Evolutionary conservation across 2,329 filamentous ascomycete genomes (phyloP).

Genomic region (Aspergillus fumigatus): DNA sequence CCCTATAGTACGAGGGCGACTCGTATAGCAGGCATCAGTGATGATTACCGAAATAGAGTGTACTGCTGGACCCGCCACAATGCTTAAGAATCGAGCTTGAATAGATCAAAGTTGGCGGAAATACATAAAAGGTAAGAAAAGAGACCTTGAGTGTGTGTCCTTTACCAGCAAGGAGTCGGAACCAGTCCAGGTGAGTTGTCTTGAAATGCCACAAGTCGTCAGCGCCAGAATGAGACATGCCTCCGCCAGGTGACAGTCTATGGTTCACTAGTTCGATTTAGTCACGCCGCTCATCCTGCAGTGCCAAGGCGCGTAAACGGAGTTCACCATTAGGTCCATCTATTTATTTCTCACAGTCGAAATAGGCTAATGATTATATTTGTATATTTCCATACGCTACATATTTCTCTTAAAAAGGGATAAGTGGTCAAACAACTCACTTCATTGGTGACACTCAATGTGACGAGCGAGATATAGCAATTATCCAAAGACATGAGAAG

Average conservation of each 20-base stretch:
- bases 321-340: background rate
- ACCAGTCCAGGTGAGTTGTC: constrained; percentile 15
- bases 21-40: constrained; percentile 5
- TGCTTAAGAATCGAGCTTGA: background rate
- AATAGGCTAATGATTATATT: background rate
- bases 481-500: background rate
- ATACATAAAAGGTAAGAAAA: background rate
- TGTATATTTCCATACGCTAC: background rate
- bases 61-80: background rate
- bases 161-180: constrained; percentile 21
- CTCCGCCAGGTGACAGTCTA: background rate
- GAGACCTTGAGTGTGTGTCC: constrained; percentile 2
- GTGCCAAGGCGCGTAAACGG: background rate
- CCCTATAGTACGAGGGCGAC: constrained; percentile 5
- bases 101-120: background rate
- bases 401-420: background rate
- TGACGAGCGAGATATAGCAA: background rate
- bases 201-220: constrained; percentile 1
- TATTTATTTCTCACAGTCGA: background rate
- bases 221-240: background rate
- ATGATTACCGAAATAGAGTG: background rate
- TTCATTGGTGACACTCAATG: background rate
- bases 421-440: background rate
- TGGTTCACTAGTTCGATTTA: background rate
- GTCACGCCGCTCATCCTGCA: background rate